A percentile compares a stretch with the other conserved stretches of the same genome.
Conservation (phyloP, 148 eudicot genomes). For the Vaccinium darrowii region DNA sequence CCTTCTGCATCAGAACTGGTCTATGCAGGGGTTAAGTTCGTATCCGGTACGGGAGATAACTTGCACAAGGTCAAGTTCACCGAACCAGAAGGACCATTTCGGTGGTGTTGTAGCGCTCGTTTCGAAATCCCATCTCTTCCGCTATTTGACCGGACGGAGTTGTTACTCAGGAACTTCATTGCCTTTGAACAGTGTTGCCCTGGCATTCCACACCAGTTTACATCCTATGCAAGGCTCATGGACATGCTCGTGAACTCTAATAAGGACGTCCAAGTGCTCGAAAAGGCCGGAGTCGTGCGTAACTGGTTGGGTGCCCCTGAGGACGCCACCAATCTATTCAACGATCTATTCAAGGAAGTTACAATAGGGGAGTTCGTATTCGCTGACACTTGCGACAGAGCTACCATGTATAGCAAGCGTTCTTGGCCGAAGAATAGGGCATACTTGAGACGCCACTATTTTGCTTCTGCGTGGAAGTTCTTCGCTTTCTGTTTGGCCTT, state of each 20-base stretch:
- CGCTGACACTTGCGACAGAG: too few relatives aligned
- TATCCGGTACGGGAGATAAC: too few relatives aligned
- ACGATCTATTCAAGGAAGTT: background rate
- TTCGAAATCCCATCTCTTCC: background rate
- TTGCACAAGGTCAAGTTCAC: too few relatives aligned
- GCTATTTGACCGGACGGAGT: background rate
- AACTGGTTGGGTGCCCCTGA: background rate
- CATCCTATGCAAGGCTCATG: background rate
- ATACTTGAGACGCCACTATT: background rate
- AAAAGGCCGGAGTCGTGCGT: background rate
- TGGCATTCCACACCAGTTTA: background rate
- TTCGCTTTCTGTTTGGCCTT: background rate
- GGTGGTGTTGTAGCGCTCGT: too few relatives aligned
- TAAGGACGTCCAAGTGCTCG: background rate
- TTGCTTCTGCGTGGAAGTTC: background rate
- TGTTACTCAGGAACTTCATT: background rate
- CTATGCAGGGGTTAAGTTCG: too few relatives aligned
- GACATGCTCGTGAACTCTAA: background rate
- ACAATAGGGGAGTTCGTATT: background rate
- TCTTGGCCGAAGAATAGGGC: background rate
- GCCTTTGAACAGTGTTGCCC: background rate
- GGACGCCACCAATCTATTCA: background rate
- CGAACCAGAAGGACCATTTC: too few relatives aligned
- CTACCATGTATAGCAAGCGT: background rate
- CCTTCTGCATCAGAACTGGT: too few relatives aligned